Evolutionary conservation across 306 rosid genomes (phyloP).

Genomic region (Acmispon strigosus): DNA sequence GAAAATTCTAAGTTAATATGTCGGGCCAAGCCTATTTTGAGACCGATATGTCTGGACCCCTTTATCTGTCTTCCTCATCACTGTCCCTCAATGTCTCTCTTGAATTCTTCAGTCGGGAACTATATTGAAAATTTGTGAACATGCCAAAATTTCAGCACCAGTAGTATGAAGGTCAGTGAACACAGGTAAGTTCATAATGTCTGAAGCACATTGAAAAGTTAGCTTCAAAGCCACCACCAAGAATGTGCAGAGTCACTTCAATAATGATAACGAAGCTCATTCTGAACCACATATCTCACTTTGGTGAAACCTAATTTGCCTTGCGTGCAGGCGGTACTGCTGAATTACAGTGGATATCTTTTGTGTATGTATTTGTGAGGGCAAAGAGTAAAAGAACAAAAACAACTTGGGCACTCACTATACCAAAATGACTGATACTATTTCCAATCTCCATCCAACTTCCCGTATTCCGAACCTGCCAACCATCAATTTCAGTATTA

Average conservation of each 20-base stretch:
- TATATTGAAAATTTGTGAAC: neutral
- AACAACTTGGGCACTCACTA: conserved; percentile 88
- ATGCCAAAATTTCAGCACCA: conserved; percentile 22
- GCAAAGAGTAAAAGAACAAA: conserved; percentile 78
- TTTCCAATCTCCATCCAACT: conserved; percentile 97
- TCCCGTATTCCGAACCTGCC: conserved; percentile 79
- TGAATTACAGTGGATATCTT: conserved; percentile 49
- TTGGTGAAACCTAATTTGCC: conserved; percentile 41
- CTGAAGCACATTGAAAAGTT: neutral
- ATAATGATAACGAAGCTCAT: neutral
- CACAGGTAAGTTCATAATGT: conserved; percentile 13
- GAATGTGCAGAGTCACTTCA: conserved; percentile 10
- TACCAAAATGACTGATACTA: conserved; percentile 89
- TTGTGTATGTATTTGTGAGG: conserved; percentile 66
- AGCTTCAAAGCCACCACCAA: neutral
- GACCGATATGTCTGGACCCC: neutral
- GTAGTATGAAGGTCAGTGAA: neutral
- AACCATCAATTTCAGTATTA: conserved; percentile 2
- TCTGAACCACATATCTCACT: neutral
- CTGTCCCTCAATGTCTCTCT: neutral
- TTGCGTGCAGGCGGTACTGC: conserved; percentile 40
- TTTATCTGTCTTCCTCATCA: neutral
- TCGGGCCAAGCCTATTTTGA: neutral
- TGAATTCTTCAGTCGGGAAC: neutral
- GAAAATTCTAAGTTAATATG: neutral